A percentile compares a stretch with the other conserved stretches of the same genome.
Conservation (phyloP, 192 early-diverging fungal genomes). For the Coemansia sp. region DNA sequence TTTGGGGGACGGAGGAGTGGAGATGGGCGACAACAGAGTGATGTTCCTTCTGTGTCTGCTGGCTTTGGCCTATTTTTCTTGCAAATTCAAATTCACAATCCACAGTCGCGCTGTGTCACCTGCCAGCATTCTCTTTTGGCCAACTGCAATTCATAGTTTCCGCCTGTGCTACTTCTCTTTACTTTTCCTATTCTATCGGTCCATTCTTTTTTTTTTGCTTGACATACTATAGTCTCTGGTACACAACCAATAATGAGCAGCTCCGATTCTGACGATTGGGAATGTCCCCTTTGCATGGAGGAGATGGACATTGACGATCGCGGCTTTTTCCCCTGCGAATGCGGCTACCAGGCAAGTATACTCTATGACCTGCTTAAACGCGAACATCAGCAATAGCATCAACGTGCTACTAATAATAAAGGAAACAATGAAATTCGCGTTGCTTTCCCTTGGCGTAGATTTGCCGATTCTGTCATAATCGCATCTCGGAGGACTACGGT, state of each 20-base stretch:
- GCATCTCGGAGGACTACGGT: conserved; percentile 92
- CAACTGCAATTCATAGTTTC: neutral
- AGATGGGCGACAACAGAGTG: too few species aligned
- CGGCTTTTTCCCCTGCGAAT: conserved; percentile 96
- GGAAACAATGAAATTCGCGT: neutral
- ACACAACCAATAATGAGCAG: conserved; percentile 34
- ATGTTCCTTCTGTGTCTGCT: too few species aligned
- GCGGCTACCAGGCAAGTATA: conserved; percentile 87
- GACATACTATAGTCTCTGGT: neutral
- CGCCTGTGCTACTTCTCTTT: neutral
- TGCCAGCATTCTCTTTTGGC: neutral
- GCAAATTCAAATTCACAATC: neutral
- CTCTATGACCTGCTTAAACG: neutral
- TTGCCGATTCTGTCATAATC: conserved; percentile 98
- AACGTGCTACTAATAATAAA: neutral
- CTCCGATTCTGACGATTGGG: conserved; percentile 85
- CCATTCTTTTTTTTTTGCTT: neutral
- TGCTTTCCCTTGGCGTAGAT: conserved; percentile 61
- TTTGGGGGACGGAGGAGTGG: too few species aligned
- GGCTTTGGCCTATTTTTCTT: too few species aligned
- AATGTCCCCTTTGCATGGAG: conserved; percentile 98
- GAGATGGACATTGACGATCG: conserved; percentile 96
- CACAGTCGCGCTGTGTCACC: neutral
- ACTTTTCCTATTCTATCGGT: neutral
- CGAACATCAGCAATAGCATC: neutral